Conservation (phyloP, 2,329 filamentous ascomycete species). For the Zasmidium angulare region DNA sequence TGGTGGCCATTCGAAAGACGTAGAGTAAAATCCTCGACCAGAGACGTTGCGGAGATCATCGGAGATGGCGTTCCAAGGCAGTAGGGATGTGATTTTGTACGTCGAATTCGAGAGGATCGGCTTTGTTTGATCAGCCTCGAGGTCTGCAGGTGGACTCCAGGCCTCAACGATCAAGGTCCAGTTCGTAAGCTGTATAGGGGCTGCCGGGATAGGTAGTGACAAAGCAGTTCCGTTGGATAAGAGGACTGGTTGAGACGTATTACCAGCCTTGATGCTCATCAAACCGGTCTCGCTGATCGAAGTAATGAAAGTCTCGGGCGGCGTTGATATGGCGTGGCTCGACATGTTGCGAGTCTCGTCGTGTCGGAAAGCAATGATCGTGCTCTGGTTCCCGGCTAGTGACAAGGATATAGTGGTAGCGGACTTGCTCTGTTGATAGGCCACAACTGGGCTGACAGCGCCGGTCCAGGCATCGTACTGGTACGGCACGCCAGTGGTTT, state of each 20-base stretch:
- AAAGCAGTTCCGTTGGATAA: conserved; percentile 23
- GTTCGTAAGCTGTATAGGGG: conserved; percentile 25
- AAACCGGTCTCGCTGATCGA: background rate
- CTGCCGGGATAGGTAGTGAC: conserved; percentile 10
- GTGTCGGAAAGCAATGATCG: conserved; percentile 40
- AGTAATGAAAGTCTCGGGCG: conserved; percentile 9
- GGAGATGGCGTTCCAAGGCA: conserved; percentile 38
- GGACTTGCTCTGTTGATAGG: conserved; percentile 33
- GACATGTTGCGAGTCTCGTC: conserved; percentile 9
- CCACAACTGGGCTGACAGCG: conserved; percentile 31
- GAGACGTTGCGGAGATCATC: conserved; percentile 31
- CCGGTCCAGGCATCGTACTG: conserved; percentile 48
- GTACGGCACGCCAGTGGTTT: conserved; percentile 37
- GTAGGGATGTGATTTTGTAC: conserved; percentile 30
- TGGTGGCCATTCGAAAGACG: conserved; percentile 32
- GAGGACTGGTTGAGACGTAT: conserved; percentile 5
- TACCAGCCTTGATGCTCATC: conserved; percentile 8
- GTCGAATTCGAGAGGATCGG: conserved; percentile 32
- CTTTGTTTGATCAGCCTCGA: conserved; percentile 22
- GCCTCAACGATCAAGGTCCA: conserved; percentile 42
- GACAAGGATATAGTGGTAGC: conserved; percentile 36
- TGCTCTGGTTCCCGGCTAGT: conserved; percentile 42
- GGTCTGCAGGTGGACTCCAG: conserved; percentile 40
- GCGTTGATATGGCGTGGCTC: conserved; percentile 7
- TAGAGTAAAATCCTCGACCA: conserved; percentile 38